phyloP scores from a whole-genome alignment of 164 flowering plant species.

The Vitis amurensis region DNA sequence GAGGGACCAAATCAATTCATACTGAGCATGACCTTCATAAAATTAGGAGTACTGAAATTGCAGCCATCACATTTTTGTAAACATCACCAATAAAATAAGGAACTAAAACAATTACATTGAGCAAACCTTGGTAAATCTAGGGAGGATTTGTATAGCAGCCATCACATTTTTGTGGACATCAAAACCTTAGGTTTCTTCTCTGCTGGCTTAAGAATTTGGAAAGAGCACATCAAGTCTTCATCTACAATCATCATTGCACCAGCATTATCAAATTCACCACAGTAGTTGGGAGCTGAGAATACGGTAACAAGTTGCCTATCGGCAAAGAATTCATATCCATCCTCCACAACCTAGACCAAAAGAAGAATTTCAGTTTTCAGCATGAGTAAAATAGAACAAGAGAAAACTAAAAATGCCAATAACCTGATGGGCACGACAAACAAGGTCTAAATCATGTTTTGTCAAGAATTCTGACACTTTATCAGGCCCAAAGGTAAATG shows the following conservation, averaged over 20 bases:
- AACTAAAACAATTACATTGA: not conserved
- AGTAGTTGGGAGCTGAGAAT: constrained; percentile 60
- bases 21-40: constrained; percentile 21
- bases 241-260: constrained; percentile 76
- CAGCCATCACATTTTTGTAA: constrained; percentile 38
- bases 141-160: not conserved
- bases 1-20: not conserved
- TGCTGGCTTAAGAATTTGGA: constrained; percentile 66
- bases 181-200: constrained; percentile 51
- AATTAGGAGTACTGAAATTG: not conserved
- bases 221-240: constrained; percentile 65
- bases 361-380: not conserved
- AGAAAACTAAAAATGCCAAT: not conserved
- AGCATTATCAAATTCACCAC: constrained; percentile 69
- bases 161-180: constrained; percentile 47
- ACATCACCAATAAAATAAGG: constrained; percentile 21
- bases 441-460: constrained; percentile 64
- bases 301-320: constrained; percentile 60
- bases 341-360: constrained; percentile 57
- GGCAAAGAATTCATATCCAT: constrained; percentile 75
- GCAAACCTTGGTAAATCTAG: constrained; percentile 23
- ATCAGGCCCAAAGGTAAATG: constrained; percentile 70
- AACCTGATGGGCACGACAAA: constrained; percentile 82
- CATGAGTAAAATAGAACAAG: not conserved
- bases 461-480: constrained; percentile 56